phyloP scores from a whole-genome alignment of 1,284 basidiomycete species.

The Pholiota adiposa region DNA sequence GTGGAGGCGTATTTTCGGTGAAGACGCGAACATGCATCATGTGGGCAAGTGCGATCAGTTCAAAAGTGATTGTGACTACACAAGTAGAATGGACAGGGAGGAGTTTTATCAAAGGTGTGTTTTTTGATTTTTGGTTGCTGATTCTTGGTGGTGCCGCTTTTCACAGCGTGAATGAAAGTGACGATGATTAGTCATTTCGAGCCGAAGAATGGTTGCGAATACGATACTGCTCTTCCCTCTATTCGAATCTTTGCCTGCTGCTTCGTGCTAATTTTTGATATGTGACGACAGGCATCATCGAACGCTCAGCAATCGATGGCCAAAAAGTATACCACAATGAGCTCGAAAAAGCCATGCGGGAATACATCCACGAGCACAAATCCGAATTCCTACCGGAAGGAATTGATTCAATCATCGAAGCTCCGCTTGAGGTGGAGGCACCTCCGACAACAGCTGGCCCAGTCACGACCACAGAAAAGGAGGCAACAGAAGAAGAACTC shows the following conservation, averaged over 20 bases:
- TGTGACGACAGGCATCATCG: slow-evolving; percentile 98
- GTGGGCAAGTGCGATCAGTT: slow-evolving; percentile 85
- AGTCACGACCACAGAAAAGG: slow-evolving; percentile 11
- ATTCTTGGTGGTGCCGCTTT: too few species aligned
- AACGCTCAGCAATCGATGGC: slow-evolving; percentile 91
- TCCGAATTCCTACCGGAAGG: slow-evolving; percentile 90
- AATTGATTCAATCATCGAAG: slow-evolving; percentile 16
- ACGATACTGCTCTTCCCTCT: too few species aligned
- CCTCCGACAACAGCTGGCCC: neutral
- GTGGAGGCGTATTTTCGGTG: slow-evolving; percentile 89
- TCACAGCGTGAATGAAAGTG: too few species aligned
- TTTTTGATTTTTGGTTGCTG: neutral
- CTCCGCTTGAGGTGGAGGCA: slow-evolving; percentile 11
- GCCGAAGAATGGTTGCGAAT: too few species aligned
- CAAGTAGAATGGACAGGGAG: slow-evolving; percentile 96
- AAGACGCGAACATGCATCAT: slow-evolving; percentile 95
- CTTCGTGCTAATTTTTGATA: too few species aligned
- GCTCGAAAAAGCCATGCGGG: slow-evolving; percentile 84
- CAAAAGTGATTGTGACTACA: slow-evolving; percentile 85
- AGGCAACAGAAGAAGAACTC: slow-evolving; percentile 21
- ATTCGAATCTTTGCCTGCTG: too few species aligned
- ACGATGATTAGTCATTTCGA: too few species aligned
- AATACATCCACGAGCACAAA: slow-evolving; percentile 87
- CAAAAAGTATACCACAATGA: slow-evolving; percentile 90
- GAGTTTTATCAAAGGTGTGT: slow-evolving; percentile 92